Evolutionary conservation across 169 alveolate species (phyloP).

Genomic region (Plasmodium yoelii): DNA sequence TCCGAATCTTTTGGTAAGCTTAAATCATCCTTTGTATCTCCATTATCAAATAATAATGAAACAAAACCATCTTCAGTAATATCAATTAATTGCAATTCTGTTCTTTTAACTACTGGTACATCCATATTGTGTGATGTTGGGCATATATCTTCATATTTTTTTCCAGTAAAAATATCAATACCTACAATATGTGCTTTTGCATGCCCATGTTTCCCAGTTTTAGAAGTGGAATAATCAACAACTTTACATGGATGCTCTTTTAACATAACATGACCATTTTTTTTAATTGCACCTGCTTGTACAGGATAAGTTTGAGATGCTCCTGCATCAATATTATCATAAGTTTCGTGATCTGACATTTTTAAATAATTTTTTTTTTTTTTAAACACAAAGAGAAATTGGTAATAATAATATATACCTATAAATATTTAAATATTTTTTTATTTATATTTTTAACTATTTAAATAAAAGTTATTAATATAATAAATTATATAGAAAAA

Average conservation of each 20-base stretch:
- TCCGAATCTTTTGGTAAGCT: conserved; percentile 96
- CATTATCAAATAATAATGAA: conserved; percentile 94
- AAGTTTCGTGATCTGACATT: conserved; percentile 83
- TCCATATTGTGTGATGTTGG: conserved; percentile 99
- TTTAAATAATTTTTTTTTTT: conserved; percentile 3
- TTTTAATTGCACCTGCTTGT: conserved; percentile 97
- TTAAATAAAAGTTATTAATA: no score
- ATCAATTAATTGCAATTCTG: conserved; percentile 93
- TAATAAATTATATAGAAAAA: no score
- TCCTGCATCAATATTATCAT: conserved; percentile 93
- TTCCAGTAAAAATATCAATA: conserved; percentile 97
- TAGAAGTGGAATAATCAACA: conserved; percentile 95
- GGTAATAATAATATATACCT: background rate
- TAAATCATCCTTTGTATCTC: conserved; percentile 96
- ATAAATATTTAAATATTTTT: no score
- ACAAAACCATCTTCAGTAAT: conserved; percentile 95
- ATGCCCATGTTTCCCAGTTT: conserved; percentile 99
- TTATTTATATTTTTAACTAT: no score
- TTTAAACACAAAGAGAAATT: background rate
- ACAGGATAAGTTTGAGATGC: conserved; percentile 96
- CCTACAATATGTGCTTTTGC: conserved; percentile 99
- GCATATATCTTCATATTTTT: conserved; percentile 96
- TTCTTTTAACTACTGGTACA: conserved; percentile 95
- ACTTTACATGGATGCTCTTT: conserved; percentile 99
- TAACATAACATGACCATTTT: conserved; percentile 97